Evolutionary conservation across 2,329 filamentous ascomycete genomes (phyloP), one percentile per base, ranked within the genome.

Genomic region (Didymella arachidicola): DNA sequence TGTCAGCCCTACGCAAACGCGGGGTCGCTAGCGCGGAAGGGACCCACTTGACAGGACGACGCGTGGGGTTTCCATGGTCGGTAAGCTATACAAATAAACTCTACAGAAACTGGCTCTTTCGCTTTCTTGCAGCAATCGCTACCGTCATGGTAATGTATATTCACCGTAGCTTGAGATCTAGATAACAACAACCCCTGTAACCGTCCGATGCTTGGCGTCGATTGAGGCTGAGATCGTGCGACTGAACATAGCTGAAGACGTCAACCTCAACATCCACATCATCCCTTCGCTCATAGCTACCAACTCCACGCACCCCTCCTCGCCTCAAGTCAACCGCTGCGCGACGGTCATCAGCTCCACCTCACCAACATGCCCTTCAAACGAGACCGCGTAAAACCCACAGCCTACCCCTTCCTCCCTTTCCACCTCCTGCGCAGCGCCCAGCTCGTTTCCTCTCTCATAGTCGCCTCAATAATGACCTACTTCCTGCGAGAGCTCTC

Each of bases 401-500:
- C 79, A 42, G 69, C 75, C 25, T 82, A 82, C 61, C 80, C 79
- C 26, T 63, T 66, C 49, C 51, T 81, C 4, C 70, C 74, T 3
- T 82, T 82, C 70, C 80, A 82, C 62, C 63, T 65, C 39, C 66
- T 80, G 5, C 78, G 80, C 43, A 72, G 62, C 55, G 69, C 69
- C 16, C 80, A 82, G 64, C 70, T 81, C 11, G 44, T 80, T 4
- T 77, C 79, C 4, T 77, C 78, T 45, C 53, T 83, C 39, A 76
- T 87, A 19, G 84, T 86, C 54, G 80, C 79, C 4, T 78, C 76
- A 29, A 83, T 87, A 49, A 80, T 87, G 72, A 76, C 77, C 57
- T 84, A 82, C 63, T 87, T 87, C 72, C 80, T 84, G 61, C 82
- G 78, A 63, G 81, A 86, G 63, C 78, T 87, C 22, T 78, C 78